These are phyloP conservation scores for Backusella mclennaniae DNA, from an alignment of 192 early-diverging fungal genomes.

Conservation along the genomic window DNA sequence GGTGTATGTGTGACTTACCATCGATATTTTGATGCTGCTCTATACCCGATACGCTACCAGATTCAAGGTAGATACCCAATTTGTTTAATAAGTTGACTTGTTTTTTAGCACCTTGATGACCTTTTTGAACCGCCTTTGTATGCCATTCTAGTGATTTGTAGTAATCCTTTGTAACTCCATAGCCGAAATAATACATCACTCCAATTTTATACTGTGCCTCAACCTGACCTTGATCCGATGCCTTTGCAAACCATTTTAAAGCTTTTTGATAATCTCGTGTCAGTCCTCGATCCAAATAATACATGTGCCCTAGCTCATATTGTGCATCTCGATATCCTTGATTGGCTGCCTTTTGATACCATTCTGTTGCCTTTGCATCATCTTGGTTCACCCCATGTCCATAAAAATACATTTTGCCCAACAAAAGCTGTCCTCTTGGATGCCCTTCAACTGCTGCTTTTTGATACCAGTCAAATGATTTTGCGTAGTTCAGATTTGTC, in stretches of 20 bases:
- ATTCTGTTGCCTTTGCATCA: slow-evolving; percentile 3
- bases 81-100: slow-evolving; percentile 4
- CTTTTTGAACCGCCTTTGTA: neutral
- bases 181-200: neutral
- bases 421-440: neutral
- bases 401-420: slow-evolving; percentile 3
- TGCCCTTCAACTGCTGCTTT: neutral
- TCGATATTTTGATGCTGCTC: neutral
- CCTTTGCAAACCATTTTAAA: neutral
- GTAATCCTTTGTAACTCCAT: neutral
- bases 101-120: neutral
- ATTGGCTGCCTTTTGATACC: slow-evolving; percentile 3
- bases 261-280: slow-evolving; percentile 2
- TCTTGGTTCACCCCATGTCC: neutral
- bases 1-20: neutral
- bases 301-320: neutral
- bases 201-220: slow-evolving; percentile 2
- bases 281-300: slow-evolving; percentile 4
- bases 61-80: neutral
- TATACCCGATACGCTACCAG: neutral
- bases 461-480: neutral
- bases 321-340: neutral
- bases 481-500: neutral
- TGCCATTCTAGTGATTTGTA: neutral
- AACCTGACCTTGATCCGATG: neutral